Conservation (phyloP, 345 rosid species). For the Turnera subulata region DNA sequence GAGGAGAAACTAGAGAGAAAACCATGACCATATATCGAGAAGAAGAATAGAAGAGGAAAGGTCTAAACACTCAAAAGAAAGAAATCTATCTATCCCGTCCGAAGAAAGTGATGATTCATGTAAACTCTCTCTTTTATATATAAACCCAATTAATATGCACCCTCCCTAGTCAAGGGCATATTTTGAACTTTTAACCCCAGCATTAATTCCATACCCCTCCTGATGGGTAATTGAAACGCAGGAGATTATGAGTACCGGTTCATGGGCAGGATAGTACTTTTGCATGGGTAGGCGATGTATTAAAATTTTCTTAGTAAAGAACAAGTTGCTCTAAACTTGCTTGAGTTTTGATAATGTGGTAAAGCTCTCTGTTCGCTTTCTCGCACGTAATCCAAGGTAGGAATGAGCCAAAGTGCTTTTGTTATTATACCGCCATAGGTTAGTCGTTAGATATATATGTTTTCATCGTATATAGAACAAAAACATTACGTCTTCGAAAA, state of each 20-base stretch:
- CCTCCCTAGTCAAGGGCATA: conserved; percentile 10
- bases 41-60: conserved; percentile 21
- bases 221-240: not conserved
- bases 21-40: conserved; percentile 7
- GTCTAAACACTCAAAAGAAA: conserved; percentile 19
- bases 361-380: too few relatives aligned
- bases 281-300: not conserved
- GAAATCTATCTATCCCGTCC: conserved; percentile 17
- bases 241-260: not conserved
- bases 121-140: conserved; percentile 4
- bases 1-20: not conserved
- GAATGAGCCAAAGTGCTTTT: too few relatives aligned
- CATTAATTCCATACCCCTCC: too few relatives aligned
- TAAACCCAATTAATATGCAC: conserved; percentile 17
- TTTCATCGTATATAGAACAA: too few relatives aligned
- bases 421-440: too few relatives aligned
- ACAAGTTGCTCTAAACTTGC: too few relatives aligned
- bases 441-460: too few relatives aligned
- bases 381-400: too few relatives aligned
- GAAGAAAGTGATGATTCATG: conserved; percentile 30
- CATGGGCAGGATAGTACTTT: conserved; percentile 11
- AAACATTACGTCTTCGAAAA: too few relatives aligned
- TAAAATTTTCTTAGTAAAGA: too few relatives aligned
- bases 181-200: conserved; percentile 1
- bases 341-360: too few relatives aligned